Percentiles rank a stretch among this genome's conserved stretches.
Evolutionary conservation across 257 asterid species (phyloP).

Genomic region (Verbascum thapsus): DNA sequence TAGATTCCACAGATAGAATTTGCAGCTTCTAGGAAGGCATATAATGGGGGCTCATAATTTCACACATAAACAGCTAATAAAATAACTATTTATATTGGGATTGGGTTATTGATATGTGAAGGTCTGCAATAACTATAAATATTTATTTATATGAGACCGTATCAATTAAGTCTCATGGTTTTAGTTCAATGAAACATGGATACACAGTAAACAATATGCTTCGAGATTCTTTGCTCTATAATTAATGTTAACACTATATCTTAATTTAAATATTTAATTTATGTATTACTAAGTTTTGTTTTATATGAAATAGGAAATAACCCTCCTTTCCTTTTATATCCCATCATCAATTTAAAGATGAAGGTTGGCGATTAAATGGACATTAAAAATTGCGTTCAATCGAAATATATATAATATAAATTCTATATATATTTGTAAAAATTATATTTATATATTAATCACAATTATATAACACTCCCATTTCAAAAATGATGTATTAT

Average conservation of each 20-base stretch:
- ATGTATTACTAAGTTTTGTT: no score
- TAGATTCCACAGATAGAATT: constrained; percentile 22
- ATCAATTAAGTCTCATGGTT: constrained; percentile 8
- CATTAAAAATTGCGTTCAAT: no score
- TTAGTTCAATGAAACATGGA: constrained; percentile 19
- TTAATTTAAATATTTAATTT: neutral
- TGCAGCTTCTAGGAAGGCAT: constrained; percentile 29
- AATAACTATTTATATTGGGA: neutral
- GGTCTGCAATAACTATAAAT: constrained; percentile 26
- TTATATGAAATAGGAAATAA: neutral
- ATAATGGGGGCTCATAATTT: constrained; percentile 11
- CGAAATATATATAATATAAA: no score
- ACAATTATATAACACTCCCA: no score
- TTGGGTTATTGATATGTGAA: constrained; percentile 5
- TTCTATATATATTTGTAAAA: no score
- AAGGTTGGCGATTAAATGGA: no score
- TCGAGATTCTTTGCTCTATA: constrained; percentile 8
- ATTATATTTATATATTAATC: no score
- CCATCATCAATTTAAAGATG: neutral
- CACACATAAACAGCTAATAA: neutral
- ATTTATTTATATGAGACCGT: constrained; percentile 16
- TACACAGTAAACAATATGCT: constrained; percentile 17
- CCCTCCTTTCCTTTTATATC: no score
- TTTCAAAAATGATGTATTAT: no score
- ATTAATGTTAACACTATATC: neutral